Percentiles rank a stretch among this genome's conserved stretches.
These are phyloP conservation scores for Annulohypoxylon bovei DNA, from an alignment of 495 filamentous ascomycete genomes.

Conservation along the genomic window DNA sequence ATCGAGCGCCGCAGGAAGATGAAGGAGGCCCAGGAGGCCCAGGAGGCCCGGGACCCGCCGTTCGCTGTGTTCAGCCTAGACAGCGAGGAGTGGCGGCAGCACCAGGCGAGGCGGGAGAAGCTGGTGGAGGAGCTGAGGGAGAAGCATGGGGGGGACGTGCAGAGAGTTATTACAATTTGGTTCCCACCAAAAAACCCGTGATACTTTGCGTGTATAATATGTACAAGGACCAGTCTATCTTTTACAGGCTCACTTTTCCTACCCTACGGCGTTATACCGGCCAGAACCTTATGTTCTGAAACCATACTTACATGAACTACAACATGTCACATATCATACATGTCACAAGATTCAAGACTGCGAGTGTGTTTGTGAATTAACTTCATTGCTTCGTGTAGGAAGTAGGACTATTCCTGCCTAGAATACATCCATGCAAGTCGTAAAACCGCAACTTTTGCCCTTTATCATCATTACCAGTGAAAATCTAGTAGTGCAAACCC, in stretches of 20 bases:
- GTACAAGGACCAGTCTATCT: no score
- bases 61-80: no score
- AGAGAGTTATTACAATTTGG: no score
- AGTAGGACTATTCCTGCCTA: conserved; percentile 56
- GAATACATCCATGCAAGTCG: conserved; percentile 58
- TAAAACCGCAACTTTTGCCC: conserved; percentile 57
- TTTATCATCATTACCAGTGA: conserved; percentile 56
- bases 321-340: conserved; percentile 2
- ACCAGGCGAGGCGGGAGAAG: conserved; percentile 2
- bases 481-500: conserved; percentile 51
- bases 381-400: conserved; percentile 53
- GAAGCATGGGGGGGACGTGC: neutral
- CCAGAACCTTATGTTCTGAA: neutral
- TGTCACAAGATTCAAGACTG: neutral
- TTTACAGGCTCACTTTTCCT: neutral
- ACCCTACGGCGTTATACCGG: neutral
- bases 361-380: conserved; percentile 39
- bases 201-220: no score
- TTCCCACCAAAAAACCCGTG: no score
- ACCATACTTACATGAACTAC: neutral
- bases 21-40: conserved; percentile 28
- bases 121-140: neutral
- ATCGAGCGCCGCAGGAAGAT: conserved; percentile 59
- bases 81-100: conserved; percentile 71
- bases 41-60: no score